These are phyloP conservation scores for Phanerochaete sordida DNA, from an alignment of 768 basidiomycete species.

Conservation along the genomic window DNA sequence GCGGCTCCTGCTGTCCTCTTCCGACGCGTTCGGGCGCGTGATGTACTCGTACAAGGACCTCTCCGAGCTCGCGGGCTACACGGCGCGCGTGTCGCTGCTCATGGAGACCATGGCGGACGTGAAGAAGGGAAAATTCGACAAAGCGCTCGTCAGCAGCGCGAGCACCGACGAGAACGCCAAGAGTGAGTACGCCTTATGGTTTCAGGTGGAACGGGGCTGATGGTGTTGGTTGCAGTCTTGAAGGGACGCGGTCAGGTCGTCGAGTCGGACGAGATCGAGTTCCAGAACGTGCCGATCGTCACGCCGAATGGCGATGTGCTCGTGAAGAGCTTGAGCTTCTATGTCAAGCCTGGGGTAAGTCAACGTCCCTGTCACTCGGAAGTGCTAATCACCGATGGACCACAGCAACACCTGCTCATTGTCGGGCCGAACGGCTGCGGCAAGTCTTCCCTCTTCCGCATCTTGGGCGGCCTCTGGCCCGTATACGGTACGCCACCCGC, in stretches of 20 bases:
- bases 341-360: constrained; percentile 80
- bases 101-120: constrained; percentile 91
- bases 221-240: constrained; percentile 49
- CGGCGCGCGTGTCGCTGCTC: constrained; percentile 82
- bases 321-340: constrained; percentile 80
- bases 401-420: constrained; percentile 84
- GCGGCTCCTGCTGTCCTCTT: constrained; percentile 81
- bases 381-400: not conserved
- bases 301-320: constrained; percentile 95
- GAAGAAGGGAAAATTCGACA: constrained; percentile 80
- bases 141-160: constrained; percentile 77
- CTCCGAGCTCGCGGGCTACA: constrained; percentile 94
- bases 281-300: constrained; percentile 92
- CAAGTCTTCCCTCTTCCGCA: constrained; percentile 92
- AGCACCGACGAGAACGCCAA: constrained; percentile 68
- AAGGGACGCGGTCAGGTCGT: constrained; percentile 74
- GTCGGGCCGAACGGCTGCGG: constrained; percentile 95
- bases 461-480: constrained; percentile 95
- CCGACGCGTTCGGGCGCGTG: constrained; percentile 91
- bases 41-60: constrained; percentile 99
- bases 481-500: constrained; percentile 43
- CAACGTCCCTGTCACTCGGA: not conserved
- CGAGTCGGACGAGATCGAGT: constrained; percentile 85
- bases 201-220: too few relatives aligned
- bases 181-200: too few relatives aligned